Conservation (phyloP, 805 yeast species). For the Schwanniomyces sp. region DNA sequence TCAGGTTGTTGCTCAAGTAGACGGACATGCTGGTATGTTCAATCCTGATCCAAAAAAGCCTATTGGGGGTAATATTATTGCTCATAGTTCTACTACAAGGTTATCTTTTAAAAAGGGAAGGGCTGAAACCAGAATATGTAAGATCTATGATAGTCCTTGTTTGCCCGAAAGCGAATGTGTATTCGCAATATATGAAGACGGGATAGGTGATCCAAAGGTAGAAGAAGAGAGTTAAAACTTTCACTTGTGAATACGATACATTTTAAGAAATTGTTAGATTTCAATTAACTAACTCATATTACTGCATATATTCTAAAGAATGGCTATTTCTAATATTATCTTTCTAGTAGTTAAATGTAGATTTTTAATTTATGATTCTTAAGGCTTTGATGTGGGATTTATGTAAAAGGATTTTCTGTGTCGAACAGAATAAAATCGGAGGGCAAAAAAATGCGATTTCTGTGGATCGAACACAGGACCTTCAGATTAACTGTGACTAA, state of each 20-base stretch:
- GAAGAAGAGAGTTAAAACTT: conserved; percentile 50
- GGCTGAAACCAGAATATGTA: conserved; percentile 91
- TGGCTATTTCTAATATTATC: not conserved
- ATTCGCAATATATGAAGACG: conserved; percentile 95
- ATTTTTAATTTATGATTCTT: not conserved
- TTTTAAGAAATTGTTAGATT: no score
- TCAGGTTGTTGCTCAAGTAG: conserved; percentile 98
- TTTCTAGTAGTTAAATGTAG: not conserved
- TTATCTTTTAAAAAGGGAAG: conserved; percentile 86
- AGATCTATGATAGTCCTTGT: conserved; percentile 94
- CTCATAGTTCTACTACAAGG: conserved; percentile 95
- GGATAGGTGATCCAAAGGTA: conserved; percentile 92
- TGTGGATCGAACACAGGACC: conserved; percentile 31
- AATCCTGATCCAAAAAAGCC: conserved; percentile 98
- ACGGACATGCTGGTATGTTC: conserved; percentile 77
- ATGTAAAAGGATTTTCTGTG: no score
- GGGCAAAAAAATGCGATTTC: conserved; percentile 19
- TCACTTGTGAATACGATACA: not conserved
- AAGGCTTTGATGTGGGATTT: not conserved
- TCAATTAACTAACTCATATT: not conserved
- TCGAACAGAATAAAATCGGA: not conserved
- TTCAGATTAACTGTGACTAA: conserved; percentile 29
- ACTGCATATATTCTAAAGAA: not conserved
- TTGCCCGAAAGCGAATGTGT: conserved; percentile 93
- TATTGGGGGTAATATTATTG: conserved; percentile 96